Evolutionary conservation across 805 yeast species (phyloP), one percentile per base, ranked within the genome.

Genomic region (Zygosaccharomyces lentus): DNA sequence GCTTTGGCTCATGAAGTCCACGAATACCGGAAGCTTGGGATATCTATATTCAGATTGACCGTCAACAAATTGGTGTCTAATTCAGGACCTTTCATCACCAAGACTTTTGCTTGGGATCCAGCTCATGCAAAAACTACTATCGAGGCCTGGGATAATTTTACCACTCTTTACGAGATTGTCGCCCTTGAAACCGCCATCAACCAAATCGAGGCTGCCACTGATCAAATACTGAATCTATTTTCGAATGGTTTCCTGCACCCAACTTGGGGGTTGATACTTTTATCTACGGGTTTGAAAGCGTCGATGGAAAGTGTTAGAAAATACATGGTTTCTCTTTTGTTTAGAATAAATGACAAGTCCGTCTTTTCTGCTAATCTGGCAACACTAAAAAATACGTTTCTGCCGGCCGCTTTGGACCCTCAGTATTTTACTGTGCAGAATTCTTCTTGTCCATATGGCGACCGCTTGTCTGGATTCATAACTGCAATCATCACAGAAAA

Each of bases 181-280:
- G 93, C 88, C 1, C 74, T 89, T 32, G 96, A 89, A 61, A 80
- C 96, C 0, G 85, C 96, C 0, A 66, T 87, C 55, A 89, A 90
- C 55, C 96, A 90, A 64, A 80, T 90, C 0, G 81, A 82, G 54
- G 96, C 87, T 9, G 91, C 93, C 0, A 65, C 75, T 1, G 66
- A 67, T 6, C 95, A 87, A 55, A 76, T 89, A 36, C 60, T 78
- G 1, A 67, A 66, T 1, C 61, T 86, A 10, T 70, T 87, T 19
- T 58, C 72, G 0, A 73, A 76, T 2, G 50, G 62, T 1, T 77
- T 86, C 0, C 74, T 88, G 42, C 81, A 82, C 29, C 72, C 82
- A 1, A 72, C 82, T 0, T 88, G 95, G 90, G 83, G 86, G 0
- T 69, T 85, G 47, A 72, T 84, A 3, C 66, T 89, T n/a, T 68